A percentile compares a stretch with the other conserved stretches of the same genome.
These are phyloP conservation scores for Phytophthora pisi DNA, from an alignment of 352 stramenopile genomes.

Conservation along the genomic window DNA sequence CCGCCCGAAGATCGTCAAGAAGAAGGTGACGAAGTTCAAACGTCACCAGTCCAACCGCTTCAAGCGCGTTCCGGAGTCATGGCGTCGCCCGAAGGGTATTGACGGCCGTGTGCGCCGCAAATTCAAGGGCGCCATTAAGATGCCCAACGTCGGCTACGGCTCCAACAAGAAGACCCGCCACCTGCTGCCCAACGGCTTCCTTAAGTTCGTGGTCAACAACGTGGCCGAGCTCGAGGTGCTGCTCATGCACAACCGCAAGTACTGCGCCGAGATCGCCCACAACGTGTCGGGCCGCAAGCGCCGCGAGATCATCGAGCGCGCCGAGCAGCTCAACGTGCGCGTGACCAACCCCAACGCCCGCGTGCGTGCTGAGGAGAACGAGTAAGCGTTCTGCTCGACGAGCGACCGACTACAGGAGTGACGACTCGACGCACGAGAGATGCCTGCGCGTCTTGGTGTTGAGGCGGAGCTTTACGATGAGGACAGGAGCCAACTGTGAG, in stretches of 20 bases:
- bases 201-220: slow-evolving; percentile 99
- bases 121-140: slow-evolving; percentile 99
- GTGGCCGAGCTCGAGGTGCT: slow-evolving; percentile 98
- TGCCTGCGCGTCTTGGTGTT: slow-evolving; percentile 9
- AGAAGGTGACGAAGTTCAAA: slow-evolving; percentile 99
- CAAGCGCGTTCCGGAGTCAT: slow-evolving; percentile 96
- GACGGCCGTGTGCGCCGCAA: slow-evolving; percentile 98
- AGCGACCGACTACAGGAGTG: slow-evolving; percentile 29
- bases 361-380: slow-evolving; percentile 96
- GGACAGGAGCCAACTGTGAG: slow-evolving; percentile 49
- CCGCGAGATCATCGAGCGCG: slow-evolving; percentile 97
- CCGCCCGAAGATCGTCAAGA: slow-evolving; percentile 98
- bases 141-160: slow-evolving; percentile 99
- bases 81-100: slow-evolving; percentile 99
- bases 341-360: slow-evolving; percentile 98
- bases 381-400: slow-evolving; percentile 58
- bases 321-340: slow-evolving; percentile 98
- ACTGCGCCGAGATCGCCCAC: slow-evolving; percentile 98
- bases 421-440: slow-evolving; percentile 23
- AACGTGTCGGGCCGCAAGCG: slow-evolving; percentile 97
- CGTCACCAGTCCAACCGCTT: slow-evolving; percentile 99
- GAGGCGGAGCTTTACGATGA: slow-evolving; percentile 39
- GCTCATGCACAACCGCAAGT: slow-evolving; percentile 96
- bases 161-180: slow-evolving; percentile 99
- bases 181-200: slow-evolving; percentile 98